Conservation (phyloP, 176 grass and related monocot genomes). For the Ampelocalamus luodianensis region DNA sequence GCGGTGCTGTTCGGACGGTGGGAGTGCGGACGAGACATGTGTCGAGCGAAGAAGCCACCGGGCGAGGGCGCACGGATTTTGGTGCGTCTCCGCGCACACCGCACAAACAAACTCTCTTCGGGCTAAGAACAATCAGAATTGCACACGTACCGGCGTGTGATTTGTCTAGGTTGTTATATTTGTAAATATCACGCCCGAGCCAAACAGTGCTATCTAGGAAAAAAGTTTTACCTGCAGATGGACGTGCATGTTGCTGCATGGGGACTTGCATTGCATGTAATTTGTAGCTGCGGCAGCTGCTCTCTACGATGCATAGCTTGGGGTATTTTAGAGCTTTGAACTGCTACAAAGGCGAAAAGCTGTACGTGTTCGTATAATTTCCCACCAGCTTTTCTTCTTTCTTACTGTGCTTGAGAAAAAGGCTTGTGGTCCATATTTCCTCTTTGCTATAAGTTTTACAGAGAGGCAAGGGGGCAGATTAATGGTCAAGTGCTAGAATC, state of each 20-base stretch:
- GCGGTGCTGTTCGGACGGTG: too few relatives aligned
- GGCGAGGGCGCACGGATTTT: too few relatives aligned
- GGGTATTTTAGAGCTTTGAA: conserved; percentile 44
- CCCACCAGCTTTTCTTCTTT: conserved; percentile 2
- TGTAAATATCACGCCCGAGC: too few relatives aligned
- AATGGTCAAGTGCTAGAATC: conserved; percentile 36
- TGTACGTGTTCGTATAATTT: conserved; percentile 44
- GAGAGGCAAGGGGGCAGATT: conserved; percentile 43
- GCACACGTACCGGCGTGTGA: too few relatives aligned
- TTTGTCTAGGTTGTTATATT: too few relatives aligned
- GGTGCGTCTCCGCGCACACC: too few relatives aligned
- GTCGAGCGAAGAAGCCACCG: too few relatives aligned
- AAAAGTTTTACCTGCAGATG: conserved; percentile 33
- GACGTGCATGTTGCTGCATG: conserved; percentile 46
- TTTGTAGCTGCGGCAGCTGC: not conserved
- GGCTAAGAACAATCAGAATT: too few relatives aligned
- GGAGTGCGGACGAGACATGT: too few relatives aligned
- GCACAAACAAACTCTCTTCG: too few relatives aligned
- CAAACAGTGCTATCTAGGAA: too few relatives aligned
- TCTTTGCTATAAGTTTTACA: not conserved
- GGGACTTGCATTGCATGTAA: conserved; percentile 55
- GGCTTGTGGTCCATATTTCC: conserved; percentile 46
- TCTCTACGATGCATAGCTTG: conserved; percentile 32
- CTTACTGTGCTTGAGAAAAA: conserved; percentile 29
- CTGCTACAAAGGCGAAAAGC: conserved; percentile 51